Evolutionary conservation across 2,329 filamentous ascomycete species (phyloP), one percentile per base, ranked within the genome.

Genomic region (Fusarium lateritium): DNA sequence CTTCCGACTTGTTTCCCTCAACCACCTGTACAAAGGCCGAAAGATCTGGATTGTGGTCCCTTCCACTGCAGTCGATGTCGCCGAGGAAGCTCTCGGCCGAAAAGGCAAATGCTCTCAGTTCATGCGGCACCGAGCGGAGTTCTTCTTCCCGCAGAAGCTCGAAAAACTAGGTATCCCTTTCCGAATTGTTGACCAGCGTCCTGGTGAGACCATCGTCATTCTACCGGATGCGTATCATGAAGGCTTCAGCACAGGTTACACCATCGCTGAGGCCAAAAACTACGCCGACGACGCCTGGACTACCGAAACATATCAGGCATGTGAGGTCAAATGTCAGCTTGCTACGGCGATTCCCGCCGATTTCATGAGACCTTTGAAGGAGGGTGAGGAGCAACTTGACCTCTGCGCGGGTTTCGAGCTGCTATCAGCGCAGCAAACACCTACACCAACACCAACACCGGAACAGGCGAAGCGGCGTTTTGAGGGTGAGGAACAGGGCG

Each of bases 161-260:
- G 71, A 78, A n/a, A 78, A 78, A 62, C 73, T 81, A 11, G 77
- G 77, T 11, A 79, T 81, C 9, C 79, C 79, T 1, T 79, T 75
- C 56, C 77, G 79, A 13, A 75, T 81, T 52, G 73, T 81, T 51
- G 79, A 81, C 36, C 79, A 81, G 52, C 75, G 78, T 2, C 78
- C 79, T 7, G 79, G 79, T 8, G 79, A 81, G 68, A 81, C 79
- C 10, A 78, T 81, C 38, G 79, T 81, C 38, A 78, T 81, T 44
- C 66, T 81, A 9, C 79, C 79, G 1, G 79, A 81, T 54, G 79
- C 79, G 6, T 81, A 81, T 49, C 79, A 81, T 55, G 78, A 81
- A 60, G 79, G 79, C 4, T 81, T 81, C 61, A 81, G 79, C 69
- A 80, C 79, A n/a, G 79, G 79, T 0, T 81, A 81, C 54, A 81